phyloP scores from a whole-genome alignment of 176 grass and related monocot species.

The Aegilops sharonensis region DNA sequence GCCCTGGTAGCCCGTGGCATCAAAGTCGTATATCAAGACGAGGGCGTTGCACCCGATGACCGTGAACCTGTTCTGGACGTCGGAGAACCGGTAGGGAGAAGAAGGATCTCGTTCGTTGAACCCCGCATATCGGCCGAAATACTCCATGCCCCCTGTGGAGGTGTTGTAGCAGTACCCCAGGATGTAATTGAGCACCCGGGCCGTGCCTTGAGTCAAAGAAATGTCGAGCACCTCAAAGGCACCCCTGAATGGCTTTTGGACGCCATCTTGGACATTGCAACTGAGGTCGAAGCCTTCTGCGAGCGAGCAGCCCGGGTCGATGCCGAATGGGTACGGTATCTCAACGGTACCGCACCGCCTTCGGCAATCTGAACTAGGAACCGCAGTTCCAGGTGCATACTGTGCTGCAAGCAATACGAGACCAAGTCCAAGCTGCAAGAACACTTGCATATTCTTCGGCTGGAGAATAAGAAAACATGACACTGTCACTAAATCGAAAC shows the following conservation, averaged over 20 bases:
- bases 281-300: not conserved
- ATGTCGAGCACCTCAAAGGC: not conserved
- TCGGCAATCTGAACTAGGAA: conserved; percentile 24
- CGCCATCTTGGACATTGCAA: not conserved
- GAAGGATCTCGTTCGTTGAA: not conserved
- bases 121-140: accelerated
- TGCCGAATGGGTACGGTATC: conserved; percentile 48
- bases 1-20: not conserved
- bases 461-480: not conserved
- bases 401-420: not conserved
- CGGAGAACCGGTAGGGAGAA: conserved; percentile 19
- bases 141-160: not conserved
- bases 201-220: not conserved
- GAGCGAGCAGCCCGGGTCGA: conserved; percentile 22
- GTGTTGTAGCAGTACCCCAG: not conserved
- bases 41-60: conserved; percentile 42
- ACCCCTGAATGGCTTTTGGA: not conserved
- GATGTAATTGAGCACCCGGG: not conserved
- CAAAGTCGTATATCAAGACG: not conserved
- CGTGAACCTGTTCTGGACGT: conserved; percentile 43
- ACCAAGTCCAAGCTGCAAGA: not conserved
- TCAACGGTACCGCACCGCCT: conserved; percentile 21
- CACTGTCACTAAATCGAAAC: not conserved
- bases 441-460: not conserved
- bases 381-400: not conserved